Evolutionary conservation across 176 grass and related monocot species (phyloP).

Genomic region (Musa troglodytarum): DNA sequence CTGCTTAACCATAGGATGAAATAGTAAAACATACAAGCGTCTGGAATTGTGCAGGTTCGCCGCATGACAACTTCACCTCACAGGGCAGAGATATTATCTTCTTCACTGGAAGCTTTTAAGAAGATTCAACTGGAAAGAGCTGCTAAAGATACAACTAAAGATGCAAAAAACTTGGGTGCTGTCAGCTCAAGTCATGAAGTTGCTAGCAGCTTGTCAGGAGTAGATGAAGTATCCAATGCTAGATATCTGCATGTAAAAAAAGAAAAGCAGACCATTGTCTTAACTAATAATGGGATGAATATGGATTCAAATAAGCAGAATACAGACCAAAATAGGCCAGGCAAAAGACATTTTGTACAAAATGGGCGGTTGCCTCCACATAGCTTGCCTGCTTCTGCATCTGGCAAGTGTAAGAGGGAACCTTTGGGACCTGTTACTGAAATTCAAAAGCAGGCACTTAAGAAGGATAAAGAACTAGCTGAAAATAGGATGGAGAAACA

Average conservation of each 20-base stretch:
- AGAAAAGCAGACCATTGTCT: slow-evolving; percentile 19
- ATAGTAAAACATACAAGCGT: background rate
- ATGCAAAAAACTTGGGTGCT: slow-evolving; percentile 31
- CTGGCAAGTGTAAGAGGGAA: slow-evolving; percentile 62
- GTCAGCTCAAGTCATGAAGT: slow-evolving; percentile 39
- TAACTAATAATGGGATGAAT: slow-evolving; percentile 11
- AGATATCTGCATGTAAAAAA: slow-evolving; percentile 10
- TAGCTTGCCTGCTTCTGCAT: slow-evolving; percentile 25
- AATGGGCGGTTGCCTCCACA: slow-evolving; percentile 29
- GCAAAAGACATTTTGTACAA: slow-evolving; percentile 33
- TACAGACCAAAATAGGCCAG: slow-evolving; percentile 36
- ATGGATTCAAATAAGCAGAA: slow-evolving; percentile 26
- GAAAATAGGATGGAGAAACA: slow-evolving; percentile 59
- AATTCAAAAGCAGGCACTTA: slow-evolving; percentile 48
- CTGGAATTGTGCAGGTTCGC: slow-evolving; percentile 55
- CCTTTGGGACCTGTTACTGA: slow-evolving; percentile 66
- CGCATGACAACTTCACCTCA: slow-evolving; percentile 95
- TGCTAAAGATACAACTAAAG: slow-evolving; percentile 52
- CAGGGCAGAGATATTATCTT: slow-evolving; percentile 98
- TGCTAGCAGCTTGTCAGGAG: slow-evolving; percentile 23
- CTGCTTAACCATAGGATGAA: background rate
- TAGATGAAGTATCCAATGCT: slow-evolving; percentile 29
- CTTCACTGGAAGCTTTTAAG: slow-evolving; percentile 94
- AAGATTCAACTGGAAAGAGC: slow-evolving; percentile 84
- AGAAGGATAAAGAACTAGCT: slow-evolving; percentile 45